Percentiles rank a stretch among this genome's conserved stretches.
Evolutionary conservation across 345 rosid species (phyloP).

Genomic region (Euphorbia peplus): DNA sequence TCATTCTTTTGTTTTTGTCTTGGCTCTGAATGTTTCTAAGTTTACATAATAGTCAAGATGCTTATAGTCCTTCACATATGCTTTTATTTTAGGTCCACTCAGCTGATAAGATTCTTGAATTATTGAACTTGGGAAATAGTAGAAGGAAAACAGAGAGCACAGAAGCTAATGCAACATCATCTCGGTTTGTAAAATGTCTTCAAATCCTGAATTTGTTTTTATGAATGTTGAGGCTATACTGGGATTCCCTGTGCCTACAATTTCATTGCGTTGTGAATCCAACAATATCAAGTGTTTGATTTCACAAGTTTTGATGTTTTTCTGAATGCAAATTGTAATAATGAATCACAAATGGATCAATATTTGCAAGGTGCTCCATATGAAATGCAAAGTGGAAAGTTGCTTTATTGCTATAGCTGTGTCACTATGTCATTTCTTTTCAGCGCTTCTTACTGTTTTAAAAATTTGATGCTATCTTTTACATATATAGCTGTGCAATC

Average conservation of each 20-base stretch:
- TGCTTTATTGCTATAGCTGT: neutral
- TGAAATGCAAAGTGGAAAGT: neutral
- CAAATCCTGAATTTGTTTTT: neutral
- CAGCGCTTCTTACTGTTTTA: neutral
- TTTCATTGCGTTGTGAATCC: neutral
- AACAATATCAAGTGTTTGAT: neutral
- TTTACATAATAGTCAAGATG: neutral
- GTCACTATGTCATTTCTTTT: neutral
- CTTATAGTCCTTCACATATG: slow-evolving; percentile 13
- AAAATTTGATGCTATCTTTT: neutral
- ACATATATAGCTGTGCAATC: neutral
- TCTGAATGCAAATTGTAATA: neutral
- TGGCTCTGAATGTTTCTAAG: slow-evolving; percentile 1
- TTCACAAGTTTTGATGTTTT: neutral
- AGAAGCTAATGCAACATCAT: slow-evolving; percentile 85
- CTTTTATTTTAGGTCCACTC: slow-evolving; percentile 63
- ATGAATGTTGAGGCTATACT: neutral
- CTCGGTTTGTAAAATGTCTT: slow-evolving; percentile 49
- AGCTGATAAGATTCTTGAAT: slow-evolving; percentile 87
- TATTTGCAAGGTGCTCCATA: neutral
- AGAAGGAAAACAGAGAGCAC: slow-evolving; percentile 93
- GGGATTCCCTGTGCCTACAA: neutral
- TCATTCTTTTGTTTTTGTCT: neutral
- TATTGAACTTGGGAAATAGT: slow-evolving; percentile 85
- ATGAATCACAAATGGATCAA: neutral